phyloP scores from a whole-genome alignment of 805 yeast genomes.

The Ogataea dorogensis region DNA sequence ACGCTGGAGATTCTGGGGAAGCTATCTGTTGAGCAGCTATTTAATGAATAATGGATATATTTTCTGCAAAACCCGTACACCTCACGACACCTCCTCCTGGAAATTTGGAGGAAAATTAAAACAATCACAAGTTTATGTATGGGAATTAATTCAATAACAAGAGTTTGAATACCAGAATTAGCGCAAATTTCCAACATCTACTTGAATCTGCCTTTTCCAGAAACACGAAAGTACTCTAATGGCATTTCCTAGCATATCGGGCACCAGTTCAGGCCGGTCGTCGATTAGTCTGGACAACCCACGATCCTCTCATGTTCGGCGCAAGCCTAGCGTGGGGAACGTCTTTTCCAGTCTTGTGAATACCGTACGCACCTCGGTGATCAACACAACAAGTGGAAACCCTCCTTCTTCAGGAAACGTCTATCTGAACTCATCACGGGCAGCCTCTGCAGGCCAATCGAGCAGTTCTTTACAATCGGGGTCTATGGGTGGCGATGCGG shows the following conservation, averaged over 20 bases:
- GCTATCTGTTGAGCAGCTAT: constrained; percentile 15
- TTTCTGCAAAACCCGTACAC: constrained; percentile 15
- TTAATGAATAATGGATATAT: constrained; percentile 1
- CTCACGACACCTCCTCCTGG: constrained; percentile 2
- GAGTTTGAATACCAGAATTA: constrained; percentile 1
- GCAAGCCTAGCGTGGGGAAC: constrained; percentile 31
- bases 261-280: constrained; percentile 22
- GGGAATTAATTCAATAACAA: constrained; percentile 8
- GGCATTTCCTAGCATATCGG: constrained; percentile 24
- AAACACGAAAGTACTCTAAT: too few relatives aligned
- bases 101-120: constrained; percentile 10
- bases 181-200: too few relatives aligned
- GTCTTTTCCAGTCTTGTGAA: constrained; percentile 28
- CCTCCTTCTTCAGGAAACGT: constrained; percentile 5
- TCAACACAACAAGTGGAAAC: constrained; percentile 1
- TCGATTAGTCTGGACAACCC: constrained; percentile 20
- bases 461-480: constrained; percentile 16
- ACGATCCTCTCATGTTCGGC: constrained; percentile 19
- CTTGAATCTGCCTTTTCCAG: too few relatives aligned
- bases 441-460: constrained; percentile 15
- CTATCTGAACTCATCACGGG: constrained; percentile 8
- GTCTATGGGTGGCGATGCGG: constrained; percentile 4
- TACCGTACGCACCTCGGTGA: constrained; percentile 26
- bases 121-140: constrained; percentile 12
- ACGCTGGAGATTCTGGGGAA: constrained; percentile 33